Percentiles rank a stretch among this genome's conserved stretches.
Conservation (phyloP, 2,329 filamentous ascomycete species). For the Colletotrichum endophyticum region DNA sequence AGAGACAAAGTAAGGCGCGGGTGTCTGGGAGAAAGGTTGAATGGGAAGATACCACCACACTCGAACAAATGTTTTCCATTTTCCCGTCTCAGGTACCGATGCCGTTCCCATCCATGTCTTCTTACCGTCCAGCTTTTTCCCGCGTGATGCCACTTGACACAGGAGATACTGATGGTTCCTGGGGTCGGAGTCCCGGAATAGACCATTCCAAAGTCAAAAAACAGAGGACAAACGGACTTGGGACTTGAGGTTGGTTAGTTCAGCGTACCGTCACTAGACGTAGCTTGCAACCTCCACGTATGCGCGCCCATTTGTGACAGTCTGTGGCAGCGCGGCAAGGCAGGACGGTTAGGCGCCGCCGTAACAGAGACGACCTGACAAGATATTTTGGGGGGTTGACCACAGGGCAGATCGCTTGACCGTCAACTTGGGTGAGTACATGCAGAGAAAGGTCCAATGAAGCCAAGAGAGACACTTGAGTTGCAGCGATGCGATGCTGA, state of each 20-base stretch:
- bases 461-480: background rate
- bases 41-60: background rate
- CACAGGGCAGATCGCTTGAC: background rate
- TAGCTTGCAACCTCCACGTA: background rate
- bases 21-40: background rate
- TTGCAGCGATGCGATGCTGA: slow-evolving; percentile 12
- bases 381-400: background rate
- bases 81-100: background rate
- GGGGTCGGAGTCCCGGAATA: background rate
- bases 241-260: background rate
- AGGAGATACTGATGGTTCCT: background rate
- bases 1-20: background rate
- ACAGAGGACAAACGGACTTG: background rate
- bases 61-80: background rate
- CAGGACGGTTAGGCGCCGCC: background rate
- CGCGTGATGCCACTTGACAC: background rate
- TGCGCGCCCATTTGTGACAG: background rate
- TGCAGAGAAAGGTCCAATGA: background rate
- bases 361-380: background rate
- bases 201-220: background rate
- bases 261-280: background rate
- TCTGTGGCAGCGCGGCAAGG: background rate
- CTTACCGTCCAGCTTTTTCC: background rate
- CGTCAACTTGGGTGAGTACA: background rate
- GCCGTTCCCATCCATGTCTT: background rate